phyloP scores from a whole-genome alignment of 345 rosid genomes.

The Linum tenue region DNA sequence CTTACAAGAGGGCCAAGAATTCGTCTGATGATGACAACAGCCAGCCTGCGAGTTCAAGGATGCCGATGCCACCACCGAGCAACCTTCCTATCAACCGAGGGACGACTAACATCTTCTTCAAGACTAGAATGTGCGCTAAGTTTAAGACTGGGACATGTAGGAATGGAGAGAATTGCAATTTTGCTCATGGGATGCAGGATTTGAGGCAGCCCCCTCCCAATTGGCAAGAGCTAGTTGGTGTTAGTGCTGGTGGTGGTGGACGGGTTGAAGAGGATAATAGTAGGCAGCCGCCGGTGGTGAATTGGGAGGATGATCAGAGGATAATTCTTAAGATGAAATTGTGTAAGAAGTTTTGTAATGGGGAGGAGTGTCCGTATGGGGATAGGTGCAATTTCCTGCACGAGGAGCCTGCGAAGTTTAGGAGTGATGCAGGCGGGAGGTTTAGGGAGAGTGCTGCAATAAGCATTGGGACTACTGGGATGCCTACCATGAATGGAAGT shows the following conservation, averaged over 20 bases:
- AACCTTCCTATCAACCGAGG: conserved; percentile 57
- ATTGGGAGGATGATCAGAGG: conserved; percentile 88
- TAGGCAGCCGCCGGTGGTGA: conserved; percentile 18
- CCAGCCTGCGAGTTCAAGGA: conserved; percentile 21
- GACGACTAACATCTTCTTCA: conserved; percentile 65
- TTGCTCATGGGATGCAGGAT: conserved; percentile 87
- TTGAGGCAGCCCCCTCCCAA: conserved; percentile 86
- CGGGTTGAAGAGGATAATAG: conserved; percentile 28
- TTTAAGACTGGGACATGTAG: conserved; percentile 57
- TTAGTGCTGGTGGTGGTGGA: conserved; percentile 32
- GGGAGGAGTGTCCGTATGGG: conserved; percentile 94
- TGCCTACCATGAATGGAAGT: conserved; percentile 26
- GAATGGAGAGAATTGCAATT: conserved; percentile 91
- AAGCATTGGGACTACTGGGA: conserved; percentile 48
- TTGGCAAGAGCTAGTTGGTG: conserved; percentile 82
- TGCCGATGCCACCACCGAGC: conserved; percentile 17
- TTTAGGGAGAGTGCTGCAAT: conserved; percentile 72
- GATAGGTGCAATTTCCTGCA: conserved; percentile 92
- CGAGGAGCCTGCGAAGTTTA: conserved; percentile 68
- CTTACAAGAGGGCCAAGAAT: conserved; percentile 54
- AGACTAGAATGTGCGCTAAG: conserved; percentile 78
- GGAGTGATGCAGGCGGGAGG: conserved; percentile 51
- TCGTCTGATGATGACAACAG: conserved; percentile 37
- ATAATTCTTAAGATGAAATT: conserved; percentile 87
- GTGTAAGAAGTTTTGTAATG: conserved; percentile 87